Base-by-base conservation (phyloP, 495 filamentous ascomycete species). In the Usnea hakonensis region DNA sequence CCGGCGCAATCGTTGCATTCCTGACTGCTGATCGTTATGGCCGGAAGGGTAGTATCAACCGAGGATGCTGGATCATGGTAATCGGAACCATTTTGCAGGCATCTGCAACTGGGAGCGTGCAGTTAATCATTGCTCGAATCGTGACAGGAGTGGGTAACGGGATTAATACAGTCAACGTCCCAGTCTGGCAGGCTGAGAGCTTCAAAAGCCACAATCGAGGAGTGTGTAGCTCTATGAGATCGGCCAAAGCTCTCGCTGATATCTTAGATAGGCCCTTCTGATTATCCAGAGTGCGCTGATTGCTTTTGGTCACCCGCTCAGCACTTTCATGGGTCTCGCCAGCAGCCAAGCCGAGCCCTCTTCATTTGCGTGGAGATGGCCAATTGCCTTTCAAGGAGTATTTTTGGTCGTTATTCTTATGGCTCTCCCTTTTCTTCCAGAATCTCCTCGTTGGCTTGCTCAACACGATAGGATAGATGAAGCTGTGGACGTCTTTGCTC, bases 401-500 rank as follows among this genome's bases (percentile, higher is more conserved):
- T 69, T 69, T 21, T 37, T 67, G 19, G 14, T 67, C 19, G 70
- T 76, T 21, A 69, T 84, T 38, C 78, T 88, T 10, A 78, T 79
- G 19, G 57, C 73, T 4, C 79, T 86, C 6, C 77, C 90, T 32
- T 84, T 88, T 75, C 62, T 76, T 43, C 79, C 79, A 5, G 79
- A 83, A 68, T 78, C 76, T 1, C 80, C 80, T 10, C 75, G 80
- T 6, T 83, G 75, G 74, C 64, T 83, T 5, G 71, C 81, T 32
- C 72, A 75, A 7, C 66, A 74, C 10, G 79, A 76, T 50, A 72
- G 76, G 23, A 50, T 69, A 17, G 79, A 81, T 1, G 77, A 85
- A 65, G 85, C 83, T 2, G 78, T 85, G 2, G 63, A 69, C 13
- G 84, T 79, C 0, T 78, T 88, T 0, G 86, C 85, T 1, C 72